Base-by-base conservation (phyloP, 257 asterid species). In the Scutellaria barbata region DNA sequence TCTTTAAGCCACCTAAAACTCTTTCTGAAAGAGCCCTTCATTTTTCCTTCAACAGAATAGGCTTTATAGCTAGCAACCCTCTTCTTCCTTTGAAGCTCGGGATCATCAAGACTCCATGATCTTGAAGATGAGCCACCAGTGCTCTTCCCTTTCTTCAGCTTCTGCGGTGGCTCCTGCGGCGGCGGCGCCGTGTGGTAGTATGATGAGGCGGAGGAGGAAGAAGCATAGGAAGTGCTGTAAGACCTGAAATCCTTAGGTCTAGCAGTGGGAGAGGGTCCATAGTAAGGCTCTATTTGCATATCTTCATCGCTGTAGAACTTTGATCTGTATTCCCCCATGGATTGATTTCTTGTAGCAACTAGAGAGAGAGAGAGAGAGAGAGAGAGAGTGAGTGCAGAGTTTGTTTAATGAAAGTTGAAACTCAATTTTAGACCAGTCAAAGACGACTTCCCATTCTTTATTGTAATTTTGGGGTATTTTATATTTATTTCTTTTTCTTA, bases 1-100 rank as follows among this genome's bases (percentile, higher is more conserved):
- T 81, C 77, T 66, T 81, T 84, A 68, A 81, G 59, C 86, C 86
- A 84, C 81, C 84, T 75, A 60, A 84, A 76, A 60, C 88, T 84
- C 77, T 62, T 84, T 48, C 80, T 78, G 10, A 84, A 79, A 74
- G 86, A 81, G 10, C 84, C 84, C 48, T 81, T 81, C 68, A 84
- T 80, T 81, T 81, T 84, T 2, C 81, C 86, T 71, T 84, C 84
- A 58, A 79, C 88, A 10, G 82, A 33, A 74, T 81, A 84, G 16
- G 72, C 82, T 62, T 81, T 84, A 33, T 84, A 84, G 82, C 82
- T 76, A 14, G 86, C 88, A 40, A 81, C 76, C 68, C 88, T 84
- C 68, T 72, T 84, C 75, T 73, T 84, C 79, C 86, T 78, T 81
- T 81, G 88, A 54, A 84, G 52, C 79, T 84, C 88, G 0, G 86